Conservation (phyloP, 2,329 filamentous ascomycete genomes). For the Diaporthe humulicola region DNA sequence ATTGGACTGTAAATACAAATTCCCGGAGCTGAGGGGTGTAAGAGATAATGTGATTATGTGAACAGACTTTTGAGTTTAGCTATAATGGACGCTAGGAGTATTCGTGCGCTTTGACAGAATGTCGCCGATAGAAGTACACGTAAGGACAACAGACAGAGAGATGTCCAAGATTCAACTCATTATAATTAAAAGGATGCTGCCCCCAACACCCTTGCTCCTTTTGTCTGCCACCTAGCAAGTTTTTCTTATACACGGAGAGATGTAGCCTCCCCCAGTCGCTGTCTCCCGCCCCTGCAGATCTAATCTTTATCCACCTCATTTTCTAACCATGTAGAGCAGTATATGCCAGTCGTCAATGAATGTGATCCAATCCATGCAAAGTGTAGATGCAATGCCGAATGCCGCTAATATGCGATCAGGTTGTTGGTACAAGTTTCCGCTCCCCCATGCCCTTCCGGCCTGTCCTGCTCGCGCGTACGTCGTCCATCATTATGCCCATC, state of each 20-base stretch:
- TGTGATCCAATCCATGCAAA: slow-evolving; percentile 26
- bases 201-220: neutral
- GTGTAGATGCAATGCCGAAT: slow-evolving; percentile 27
- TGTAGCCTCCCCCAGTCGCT: neutral
- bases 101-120: neutral
- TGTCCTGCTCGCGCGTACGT: neutral
- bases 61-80: neutral
- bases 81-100: neutral
- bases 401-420: slow-evolving; percentile 26
- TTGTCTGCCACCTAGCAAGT: neutral
- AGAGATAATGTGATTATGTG: neutral
- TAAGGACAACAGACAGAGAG: neutral
- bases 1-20: neutral
- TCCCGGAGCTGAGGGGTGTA: neutral
- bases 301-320: slow-evolving; percentile 23
- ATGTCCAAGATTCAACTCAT: neutral
- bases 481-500: slow-evolving; percentile 23
- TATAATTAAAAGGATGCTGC: slow-evolving; percentile 11
- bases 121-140: neutral
- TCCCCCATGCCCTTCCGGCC: neutral
- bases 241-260: slow-evolving; percentile 6
- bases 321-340: slow-evolving; percentile 19
- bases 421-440: slow-evolving; percentile 21
- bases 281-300: neutral
- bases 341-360: slow-evolving; percentile 23